Evolutionary conservation across 441 rosid genomes (phyloP), one percentile per base, ranked within the genome.

Genomic region (Gossypium schwendimanii): DNA sequence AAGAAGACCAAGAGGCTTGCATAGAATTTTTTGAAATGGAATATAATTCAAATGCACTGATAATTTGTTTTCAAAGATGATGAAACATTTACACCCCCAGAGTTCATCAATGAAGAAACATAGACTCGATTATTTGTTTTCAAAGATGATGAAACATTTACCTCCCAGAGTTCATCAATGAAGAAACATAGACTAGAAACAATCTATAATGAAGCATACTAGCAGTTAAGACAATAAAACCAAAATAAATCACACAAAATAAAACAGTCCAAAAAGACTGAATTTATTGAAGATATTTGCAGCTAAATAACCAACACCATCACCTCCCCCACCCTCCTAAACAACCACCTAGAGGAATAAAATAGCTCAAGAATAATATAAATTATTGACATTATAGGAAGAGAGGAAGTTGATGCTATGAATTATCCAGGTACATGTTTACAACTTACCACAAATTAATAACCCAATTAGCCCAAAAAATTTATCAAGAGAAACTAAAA

Each of bases 401-500:
- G 17, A n/a, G 5, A 68, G 28, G 10, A 20, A 68, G 9, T 14
- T 0, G 10, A 15, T 0, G 10, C 39, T 26, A 49, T 49, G 59
- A 23, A 15, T 28, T 49, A 8, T 0, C 24, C 18, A 1, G 58
- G 17, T 28, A n/a, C 39, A 26, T 24, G 10, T 47, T 49, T 45
- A 49, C 58, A 2, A 67, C 24, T 67, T 14, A 11, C 57, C 60
- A 54, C 39, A 62, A 2, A 36, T 18, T 73, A 53, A 47, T 8
- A 63, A 64, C 15, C 63, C 69, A 72, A 68, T 49, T 70, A 5
- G 57, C 67, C 33, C 9, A 53, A 53, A 66, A 55, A 65, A 65
- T 8, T 7, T 9, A 71, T 28, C 41, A 24, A 45, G 20, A 66
- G 12, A 49, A 66, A 66, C 9, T 66, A 67, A 50, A n/a, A 49